Conservation (phyloP, 208 protist genomes). For the Crithidia mellificae region DNA sequence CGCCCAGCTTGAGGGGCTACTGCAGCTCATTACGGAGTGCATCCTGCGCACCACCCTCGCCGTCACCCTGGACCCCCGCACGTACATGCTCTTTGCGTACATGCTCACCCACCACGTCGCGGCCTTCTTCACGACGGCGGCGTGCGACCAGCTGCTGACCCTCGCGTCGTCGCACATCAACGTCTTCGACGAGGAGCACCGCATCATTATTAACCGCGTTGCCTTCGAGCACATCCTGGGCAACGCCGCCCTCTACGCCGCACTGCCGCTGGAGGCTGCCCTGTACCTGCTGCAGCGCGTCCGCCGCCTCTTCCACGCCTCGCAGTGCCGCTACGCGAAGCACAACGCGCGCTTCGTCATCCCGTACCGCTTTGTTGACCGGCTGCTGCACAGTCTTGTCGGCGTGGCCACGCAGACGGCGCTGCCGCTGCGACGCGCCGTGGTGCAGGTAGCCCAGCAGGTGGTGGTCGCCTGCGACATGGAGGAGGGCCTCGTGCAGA, state of each 20-base stretch:
- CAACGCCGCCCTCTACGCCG: constrained; percentile 54
- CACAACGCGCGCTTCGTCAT: constrained; percentile 67
- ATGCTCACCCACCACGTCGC: constrained; percentile 51
- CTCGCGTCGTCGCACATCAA: constrained; percentile 44
- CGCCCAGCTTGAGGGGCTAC: constrained; percentile 52
- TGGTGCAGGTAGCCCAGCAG: constrained; percentile 66
- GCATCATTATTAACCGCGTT: constrained; percentile 75
- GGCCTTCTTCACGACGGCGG: constrained; percentile 47
- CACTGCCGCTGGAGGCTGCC: constrained; percentile 45
- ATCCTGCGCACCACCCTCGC: constrained; percentile 43
- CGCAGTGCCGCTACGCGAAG: constrained; percentile 59
- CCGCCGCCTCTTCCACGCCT: constrained; percentile 52
- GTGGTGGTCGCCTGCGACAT: constrained; percentile 71
- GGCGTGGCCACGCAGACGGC: constrained; percentile 32
- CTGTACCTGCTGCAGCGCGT: constrained; percentile 56
- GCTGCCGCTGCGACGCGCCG: constrained; percentile 38
- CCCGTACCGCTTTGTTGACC: constrained; percentile 68
- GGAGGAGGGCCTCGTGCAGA: constrained; percentile 59
- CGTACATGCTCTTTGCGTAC: constrained; percentile 67
- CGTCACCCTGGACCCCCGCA: constrained; percentile 51
- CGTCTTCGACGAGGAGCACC: constrained; percentile 60
- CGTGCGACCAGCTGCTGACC: constrained; percentile 61
- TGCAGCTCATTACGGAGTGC: constrained; percentile 49
- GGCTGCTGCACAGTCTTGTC: constrained; percentile 68
- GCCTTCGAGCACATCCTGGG: constrained; percentile 73